A percentile compares a stretch with the other conserved stretches of the same genome.
These are phyloP conservation scores for Hypholoma sublateritium DNA, from an alignment of 768 basidiomycete genomes.

Conservation along the genomic window DNA sequence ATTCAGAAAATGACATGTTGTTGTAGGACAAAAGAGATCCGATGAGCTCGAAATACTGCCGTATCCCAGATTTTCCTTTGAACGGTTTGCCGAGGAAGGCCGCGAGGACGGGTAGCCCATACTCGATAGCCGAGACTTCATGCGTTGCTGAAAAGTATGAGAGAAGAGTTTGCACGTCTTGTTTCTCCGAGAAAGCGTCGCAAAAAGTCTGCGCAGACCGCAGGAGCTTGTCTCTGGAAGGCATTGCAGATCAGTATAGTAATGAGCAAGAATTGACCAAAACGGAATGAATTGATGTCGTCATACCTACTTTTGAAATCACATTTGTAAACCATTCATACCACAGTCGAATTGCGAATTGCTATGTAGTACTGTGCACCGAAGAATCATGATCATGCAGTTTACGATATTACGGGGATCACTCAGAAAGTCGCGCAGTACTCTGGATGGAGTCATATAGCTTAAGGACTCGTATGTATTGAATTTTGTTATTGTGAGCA, in stretches of 20 bases:
- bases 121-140: constrained; percentile 46
- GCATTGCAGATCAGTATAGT: constrained; percentile 14
- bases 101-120: constrained; percentile 53
- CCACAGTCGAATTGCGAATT: too few relatives aligned
- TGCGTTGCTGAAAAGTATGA: constrained; percentile 49
- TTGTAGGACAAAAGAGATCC: constrained; percentile 46
- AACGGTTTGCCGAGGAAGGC: constrained; percentile 61
- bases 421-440: too few relatives aligned
- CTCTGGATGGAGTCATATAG: too few relatives aligned
- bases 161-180: constrained; percentile 41
- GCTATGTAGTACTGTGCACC: too few relatives aligned
- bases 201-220: constrained; percentile 49
- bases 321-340: too few relatives aligned
- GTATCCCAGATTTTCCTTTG: constrained; percentile 40
- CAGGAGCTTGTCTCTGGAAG: constrained; percentile 35
- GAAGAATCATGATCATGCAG: too few relatives aligned
- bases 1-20: constrained; percentile 53
- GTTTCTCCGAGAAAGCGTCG: constrained; percentile 47
- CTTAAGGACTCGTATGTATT: too few relatives aligned
- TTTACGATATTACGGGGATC: too few relatives aligned
- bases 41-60: constrained; percentile 51
- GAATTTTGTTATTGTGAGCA: too few relatives aligned
- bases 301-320: background rate
- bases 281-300: background rate
- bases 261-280: background rate